phyloP scores from a whole-genome alignment of 1,139 yeast species.

The Pichia sp. region DNA sequence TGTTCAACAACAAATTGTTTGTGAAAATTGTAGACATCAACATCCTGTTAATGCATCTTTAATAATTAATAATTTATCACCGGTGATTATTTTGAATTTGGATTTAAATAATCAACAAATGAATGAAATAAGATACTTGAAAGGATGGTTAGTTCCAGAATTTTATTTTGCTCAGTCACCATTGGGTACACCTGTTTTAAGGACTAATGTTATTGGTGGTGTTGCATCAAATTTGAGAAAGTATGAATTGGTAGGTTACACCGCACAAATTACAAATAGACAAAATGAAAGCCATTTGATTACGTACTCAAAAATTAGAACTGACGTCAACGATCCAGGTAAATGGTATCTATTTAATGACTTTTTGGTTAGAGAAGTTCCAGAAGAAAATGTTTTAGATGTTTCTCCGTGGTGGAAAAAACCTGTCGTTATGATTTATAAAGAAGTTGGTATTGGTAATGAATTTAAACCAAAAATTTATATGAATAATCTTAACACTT shows the following conservation, averaged over 20 bases:
- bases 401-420: slow-evolving; percentile 73
- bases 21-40: slow-evolving; percentile 42
- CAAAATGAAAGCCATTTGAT: slow-evolving; percentile 56
- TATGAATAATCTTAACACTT: slow-evolving; percentile 47
- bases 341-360: slow-evolving; percentile 89
- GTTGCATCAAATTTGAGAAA: slow-evolving; percentile 22
- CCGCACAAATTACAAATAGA: slow-evolving; percentile 60
- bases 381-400: slow-evolving; percentile 64
- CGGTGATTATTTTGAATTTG: slow-evolving; percentile 58
- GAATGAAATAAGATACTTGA: slow-evolving; percentile 36
- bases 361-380: slow-evolving; percentile 75
- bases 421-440: slow-evolving; percentile 70
- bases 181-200: slow-evolving; percentile 24
- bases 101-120: slow-evolving; percentile 49
- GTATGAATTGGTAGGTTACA: slow-evolving; percentile 62
- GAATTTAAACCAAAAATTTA: slow-evolving; percentile 38
- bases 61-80: slow-evolving; percentile 52
- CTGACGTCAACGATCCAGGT: slow-evolving; percentile 17
- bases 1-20: slow-evolving; percentile 44
- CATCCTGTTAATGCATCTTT: slow-evolving; percentile 52
- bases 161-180: slow-evolving; percentile 36
- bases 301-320: slow-evolving; percentile 35
- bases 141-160: slow-evolving; percentile 57
- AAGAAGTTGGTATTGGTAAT: slow-evolving; percentile 36
- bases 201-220: slow-evolving; percentile 28